Conservation (phyloP, 306 rosid species). For the Quercus engelmannii region DNA sequence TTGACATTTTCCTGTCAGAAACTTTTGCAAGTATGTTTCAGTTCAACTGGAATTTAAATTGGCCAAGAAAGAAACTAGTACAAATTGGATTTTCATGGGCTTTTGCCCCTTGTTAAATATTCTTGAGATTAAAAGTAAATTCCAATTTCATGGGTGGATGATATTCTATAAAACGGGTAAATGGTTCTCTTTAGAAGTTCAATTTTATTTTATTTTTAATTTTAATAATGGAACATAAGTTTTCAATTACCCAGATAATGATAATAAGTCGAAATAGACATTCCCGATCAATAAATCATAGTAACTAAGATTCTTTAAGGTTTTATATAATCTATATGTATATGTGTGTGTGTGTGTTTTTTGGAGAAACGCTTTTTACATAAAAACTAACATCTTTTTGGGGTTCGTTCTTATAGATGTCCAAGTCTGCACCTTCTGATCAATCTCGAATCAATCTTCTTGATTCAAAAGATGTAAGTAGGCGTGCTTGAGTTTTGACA, state of each 20-base stretch:
- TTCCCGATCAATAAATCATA: not conserved
- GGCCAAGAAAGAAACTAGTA: not conserved
- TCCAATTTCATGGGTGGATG: not conserved
- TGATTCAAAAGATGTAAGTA: constrained; percentile 87
- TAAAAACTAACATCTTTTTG: no score
- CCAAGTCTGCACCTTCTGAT: constrained; percentile 96
- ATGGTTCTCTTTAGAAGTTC: not conserved
- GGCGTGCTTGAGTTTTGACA: not conserved
- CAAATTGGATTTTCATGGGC: not conserved
- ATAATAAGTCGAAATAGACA: not conserved
- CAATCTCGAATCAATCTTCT: constrained; percentile 95
- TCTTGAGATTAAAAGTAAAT: not conserved
- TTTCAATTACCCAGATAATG: not conserved
- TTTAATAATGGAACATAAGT: not conserved
- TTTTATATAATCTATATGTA: not conserved
- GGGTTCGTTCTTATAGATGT: constrained; percentile 65
- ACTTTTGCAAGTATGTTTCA: not conserved
- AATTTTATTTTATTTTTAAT: not conserved
- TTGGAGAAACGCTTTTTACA: no score
- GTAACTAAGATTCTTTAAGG: not conserved
- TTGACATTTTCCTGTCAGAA: not conserved
- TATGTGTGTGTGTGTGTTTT: no score
- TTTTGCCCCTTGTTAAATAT: not conserved
- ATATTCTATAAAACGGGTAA: not conserved
- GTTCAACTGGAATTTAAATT: not conserved